These are phyloP conservation scores for Achaetomiella virescens DNA, from an alignment of 495 filamentous ascomycete species.

Conservation along the genomic window DNA sequence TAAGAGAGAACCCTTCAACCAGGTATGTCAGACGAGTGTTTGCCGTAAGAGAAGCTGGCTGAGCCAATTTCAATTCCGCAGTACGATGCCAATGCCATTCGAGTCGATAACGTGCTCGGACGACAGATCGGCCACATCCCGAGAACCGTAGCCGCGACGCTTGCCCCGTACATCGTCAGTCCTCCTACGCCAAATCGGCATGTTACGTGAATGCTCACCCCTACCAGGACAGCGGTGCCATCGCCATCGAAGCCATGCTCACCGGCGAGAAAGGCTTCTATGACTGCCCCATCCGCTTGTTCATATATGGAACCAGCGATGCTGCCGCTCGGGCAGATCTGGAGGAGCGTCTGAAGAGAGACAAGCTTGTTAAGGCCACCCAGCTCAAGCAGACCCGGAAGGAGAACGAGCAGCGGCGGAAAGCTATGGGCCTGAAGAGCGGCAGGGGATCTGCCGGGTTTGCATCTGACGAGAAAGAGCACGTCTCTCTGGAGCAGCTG, in stretches of 20 bases:
- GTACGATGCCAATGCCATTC: constrained; percentile 75
- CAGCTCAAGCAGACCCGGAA: constrained; percentile 43
- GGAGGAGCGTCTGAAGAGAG: constrained; percentile 54
- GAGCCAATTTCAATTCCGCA: constrained; percentile 11
- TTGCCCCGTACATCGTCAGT: constrained; percentile 60
- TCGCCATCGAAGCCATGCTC: constrained; percentile 58
- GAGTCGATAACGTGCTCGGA: constrained; percentile 71
- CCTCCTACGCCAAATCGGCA: background rate
- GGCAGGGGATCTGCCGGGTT: constrained; percentile 31
- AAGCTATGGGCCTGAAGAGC: constrained; percentile 30
- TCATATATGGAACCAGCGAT: constrained; percentile 60
- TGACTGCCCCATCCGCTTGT: constrained; percentile 65
- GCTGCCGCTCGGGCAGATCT: constrained; percentile 43
- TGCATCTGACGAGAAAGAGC: constrained; percentile 27
- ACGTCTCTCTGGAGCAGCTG: constrained; percentile 51
- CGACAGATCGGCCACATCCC: constrained; percentile 79
- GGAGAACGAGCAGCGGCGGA: constrained; percentile 43
- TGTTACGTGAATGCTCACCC: background rate
- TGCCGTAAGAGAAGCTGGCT: background rate
- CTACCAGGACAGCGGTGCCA: constrained; percentile 29
- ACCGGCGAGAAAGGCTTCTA: constrained; percentile 53
- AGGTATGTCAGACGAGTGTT: constrained; percentile 17
- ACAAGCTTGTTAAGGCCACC: constrained; percentile 48
- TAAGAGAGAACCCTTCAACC: constrained; percentile 63
- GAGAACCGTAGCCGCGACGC: constrained; percentile 54